A percentile compares a stretch with the other conserved stretches of the same genome.
Evolutionary conservation across 176 grass and related monocot genomes (phyloP).

Genomic region (Ampelocalamus luodianensis): DNA sequence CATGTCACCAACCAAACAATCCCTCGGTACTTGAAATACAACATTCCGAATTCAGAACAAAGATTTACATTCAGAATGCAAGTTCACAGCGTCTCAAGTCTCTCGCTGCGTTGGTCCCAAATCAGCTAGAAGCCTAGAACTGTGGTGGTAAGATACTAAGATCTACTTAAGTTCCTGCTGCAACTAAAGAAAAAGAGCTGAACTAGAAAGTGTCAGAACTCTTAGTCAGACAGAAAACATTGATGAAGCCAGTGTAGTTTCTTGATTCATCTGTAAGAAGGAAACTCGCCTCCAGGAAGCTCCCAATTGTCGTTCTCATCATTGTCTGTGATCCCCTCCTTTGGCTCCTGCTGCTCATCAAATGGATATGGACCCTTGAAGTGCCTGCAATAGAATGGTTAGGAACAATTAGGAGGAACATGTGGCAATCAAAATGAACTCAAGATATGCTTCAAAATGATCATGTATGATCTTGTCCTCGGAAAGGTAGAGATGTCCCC

Average conservation of each 20-base stretch:
- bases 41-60: background rate
- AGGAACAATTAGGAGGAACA: background rate
- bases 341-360: background rate
- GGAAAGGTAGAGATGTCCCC: background rate
- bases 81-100: background rate
- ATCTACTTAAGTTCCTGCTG: background rate
- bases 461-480: background rate
- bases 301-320: constrained; percentile 58
- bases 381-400: constrained; percentile 3
- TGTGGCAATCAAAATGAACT: background rate
- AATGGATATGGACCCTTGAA: constrained; percentile 53
- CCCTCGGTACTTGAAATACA: background rate
- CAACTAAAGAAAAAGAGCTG: background rate
- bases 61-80: background rate
- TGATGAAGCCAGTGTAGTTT: background rate
- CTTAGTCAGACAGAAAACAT: background rate
- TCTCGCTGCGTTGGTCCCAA: background rate
- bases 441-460: background rate
- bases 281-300: constrained; percentile 51
- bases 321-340: background rate
- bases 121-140: background rate
- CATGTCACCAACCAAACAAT: no score
- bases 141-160: no score
- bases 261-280: constrained; percentile 41
- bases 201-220: background rate